Conservation (phyloP, 768 basidiomycete genomes). For the Calocybe cyanea region DNA sequence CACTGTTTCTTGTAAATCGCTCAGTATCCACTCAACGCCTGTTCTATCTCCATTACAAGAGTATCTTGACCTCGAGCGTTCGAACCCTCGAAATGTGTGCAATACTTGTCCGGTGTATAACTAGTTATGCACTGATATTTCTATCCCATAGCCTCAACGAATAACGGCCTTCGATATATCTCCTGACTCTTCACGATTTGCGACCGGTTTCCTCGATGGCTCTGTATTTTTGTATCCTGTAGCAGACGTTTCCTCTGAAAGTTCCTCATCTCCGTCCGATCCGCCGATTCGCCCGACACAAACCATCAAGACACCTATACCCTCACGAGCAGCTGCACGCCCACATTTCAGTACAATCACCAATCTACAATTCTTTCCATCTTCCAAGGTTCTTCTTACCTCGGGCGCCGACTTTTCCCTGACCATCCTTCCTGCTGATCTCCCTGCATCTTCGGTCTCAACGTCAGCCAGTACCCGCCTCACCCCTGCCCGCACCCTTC, state of each 20-base stretch:
- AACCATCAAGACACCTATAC: slow-evolving; percentile 23
- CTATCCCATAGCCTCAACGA: slow-evolving; percentile 43
- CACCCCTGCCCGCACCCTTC: slow-evolving; percentile 55
- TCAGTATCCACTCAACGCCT: slow-evolving; percentile 44
- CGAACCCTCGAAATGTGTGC: slow-evolving; percentile 38
- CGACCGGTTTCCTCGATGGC: slow-evolving; percentile 59
- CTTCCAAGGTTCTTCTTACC: slow-evolving; percentile 66
- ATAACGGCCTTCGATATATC: slow-evolving; percentile 65
- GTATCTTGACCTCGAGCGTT: slow-evolving; percentile 42
- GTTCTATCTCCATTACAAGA: slow-evolving; percentile 49
- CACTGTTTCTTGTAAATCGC: slow-evolving; percentile 40
- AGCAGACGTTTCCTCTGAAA: slow-evolving; percentile 18
- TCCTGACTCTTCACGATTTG: slow-evolving; percentile 54
- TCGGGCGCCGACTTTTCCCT: slow-evolving; percentile 66
- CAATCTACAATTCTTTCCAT: slow-evolving; percentile 63
- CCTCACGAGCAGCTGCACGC: slow-evolving; percentile 28
- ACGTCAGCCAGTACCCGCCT: slow-evolving; percentile 30
- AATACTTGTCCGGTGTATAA: background rate
- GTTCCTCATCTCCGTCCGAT: slow-evolving; percentile 7
- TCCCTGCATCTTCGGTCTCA: slow-evolving; percentile 21
- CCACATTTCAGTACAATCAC: slow-evolving; percentile 54
- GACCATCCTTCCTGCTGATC: slow-evolving; percentile 60
- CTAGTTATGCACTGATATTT: background rate
- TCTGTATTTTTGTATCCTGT: slow-evolving; percentile 48
- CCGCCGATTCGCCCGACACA: slow-evolving; percentile 17